Conservation (phyloP, 176 grass and related monocot species). For the Canna indica region DNA sequence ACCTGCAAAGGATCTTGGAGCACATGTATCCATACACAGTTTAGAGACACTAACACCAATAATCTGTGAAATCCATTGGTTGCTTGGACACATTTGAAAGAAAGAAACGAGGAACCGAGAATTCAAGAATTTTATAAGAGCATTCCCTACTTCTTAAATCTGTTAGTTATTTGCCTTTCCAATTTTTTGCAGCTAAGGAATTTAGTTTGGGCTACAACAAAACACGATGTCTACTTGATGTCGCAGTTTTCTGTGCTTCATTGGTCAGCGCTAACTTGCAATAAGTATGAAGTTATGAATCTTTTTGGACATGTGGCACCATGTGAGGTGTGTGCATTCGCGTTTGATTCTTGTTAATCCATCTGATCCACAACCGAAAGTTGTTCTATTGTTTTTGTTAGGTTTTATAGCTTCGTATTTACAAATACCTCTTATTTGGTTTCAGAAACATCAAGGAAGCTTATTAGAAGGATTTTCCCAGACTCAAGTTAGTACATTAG, state of each 20-base stretch:
- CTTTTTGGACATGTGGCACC: conserved; percentile 53
- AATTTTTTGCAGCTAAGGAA: conserved; percentile 60
- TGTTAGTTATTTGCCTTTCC: background rate
- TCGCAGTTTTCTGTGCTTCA: conserved; percentile 61
- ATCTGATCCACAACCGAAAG: background rate
- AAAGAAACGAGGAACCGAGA: background rate
- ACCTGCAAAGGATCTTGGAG: no score
- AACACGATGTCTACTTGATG: conserved; percentile 74
- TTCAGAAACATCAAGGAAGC: conserved; percentile 72
- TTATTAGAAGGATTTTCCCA: conserved; percentile 66
- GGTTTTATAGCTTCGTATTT: no score
- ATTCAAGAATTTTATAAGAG: background rate
- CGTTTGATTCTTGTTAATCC: conserved; percentile 7
- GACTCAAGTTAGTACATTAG: conserved; percentile 70
- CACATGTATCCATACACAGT: no score
- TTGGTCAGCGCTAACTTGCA: conserved; percentile 45
- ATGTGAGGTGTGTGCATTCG: conserved; percentile 36
- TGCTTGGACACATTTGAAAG: background rate
- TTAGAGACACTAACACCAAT: no score
- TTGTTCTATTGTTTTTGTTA: conserved; percentile 9
- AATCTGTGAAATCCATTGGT: no score
- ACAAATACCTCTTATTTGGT: no score
- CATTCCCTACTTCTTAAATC: background rate
- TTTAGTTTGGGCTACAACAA: no score
- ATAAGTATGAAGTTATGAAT: conserved; percentile 59